A percentile compares a stretch with the other conserved stretches of the same genome.
Evolutionary conservation across 192 early-diverging fungal species (phyloP).

Genomic region (Piromyces sp.): DNA sequence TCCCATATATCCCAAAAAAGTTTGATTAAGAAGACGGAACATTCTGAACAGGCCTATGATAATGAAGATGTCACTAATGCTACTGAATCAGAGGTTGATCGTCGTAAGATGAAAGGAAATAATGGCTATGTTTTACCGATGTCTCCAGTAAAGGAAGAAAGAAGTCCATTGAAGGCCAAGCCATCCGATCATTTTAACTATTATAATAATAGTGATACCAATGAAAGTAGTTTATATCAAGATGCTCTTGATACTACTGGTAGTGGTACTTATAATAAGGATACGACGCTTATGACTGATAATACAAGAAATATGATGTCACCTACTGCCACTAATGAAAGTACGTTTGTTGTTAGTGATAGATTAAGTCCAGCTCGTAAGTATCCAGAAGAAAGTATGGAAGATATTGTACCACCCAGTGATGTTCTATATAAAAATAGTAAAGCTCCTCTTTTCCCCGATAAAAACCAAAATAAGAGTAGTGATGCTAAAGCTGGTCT

Average conservation of each 20-base stretch:
- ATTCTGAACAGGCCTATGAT: not conserved
- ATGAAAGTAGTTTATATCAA: too few relatives aligned
- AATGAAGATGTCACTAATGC: too few relatives aligned
- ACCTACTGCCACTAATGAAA: not conserved
- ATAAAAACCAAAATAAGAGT: not conserved
- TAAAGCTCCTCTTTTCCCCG: not conserved
- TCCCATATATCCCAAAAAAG: not conserved
- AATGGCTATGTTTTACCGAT: too few relatives aligned
- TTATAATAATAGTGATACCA: too few relatives aligned
- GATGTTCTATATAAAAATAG: not conserved
- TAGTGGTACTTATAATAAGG: too few relatives aligned
- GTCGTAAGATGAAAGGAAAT: too few relatives aligned
- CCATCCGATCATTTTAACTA: too few relatives aligned
- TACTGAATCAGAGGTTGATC: too few relatives aligned
- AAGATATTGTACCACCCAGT: not conserved
- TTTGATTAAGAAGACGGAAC: not conserved
- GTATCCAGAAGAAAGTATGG: not conserved
- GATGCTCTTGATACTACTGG: too few relatives aligned
- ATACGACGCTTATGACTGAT: too few relatives aligned
- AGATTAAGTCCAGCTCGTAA: not conserved
- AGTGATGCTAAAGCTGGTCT: not conserved
- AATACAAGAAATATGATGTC: not conserved
- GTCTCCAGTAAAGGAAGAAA: too few relatives aligned
- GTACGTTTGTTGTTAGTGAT: not conserved
- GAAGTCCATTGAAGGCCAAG: too few relatives aligned